phyloP scores from a whole-genome alignment of 2,329 filamentous ascomycete genomes.

The Calonectria pseudoreteaudii region DNA sequence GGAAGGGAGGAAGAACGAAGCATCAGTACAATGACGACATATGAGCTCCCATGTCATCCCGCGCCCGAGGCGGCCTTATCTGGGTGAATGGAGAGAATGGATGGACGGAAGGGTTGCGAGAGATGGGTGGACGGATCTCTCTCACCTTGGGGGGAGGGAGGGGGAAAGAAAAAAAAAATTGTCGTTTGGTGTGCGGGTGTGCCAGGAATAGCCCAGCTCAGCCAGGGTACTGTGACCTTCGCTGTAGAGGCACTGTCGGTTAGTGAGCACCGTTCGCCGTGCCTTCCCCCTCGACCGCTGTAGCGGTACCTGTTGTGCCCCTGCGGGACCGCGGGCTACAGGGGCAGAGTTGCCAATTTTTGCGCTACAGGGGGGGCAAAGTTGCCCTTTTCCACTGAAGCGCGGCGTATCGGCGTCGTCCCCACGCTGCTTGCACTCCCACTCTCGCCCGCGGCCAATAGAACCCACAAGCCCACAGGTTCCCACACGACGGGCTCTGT shows the following conservation, averaged over 20 bases:
- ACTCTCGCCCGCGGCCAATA: constrained; percentile 13
- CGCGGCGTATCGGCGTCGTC: neutral
- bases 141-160: neutral
- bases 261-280: constrained; percentile 7
- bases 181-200: constrained; percentile 2
- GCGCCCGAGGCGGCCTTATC: constrained; percentile 12
- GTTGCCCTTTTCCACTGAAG: neutral
- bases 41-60: constrained; percentile 12
- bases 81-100: constrained; percentile 21
- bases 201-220: constrained; percentile 4
- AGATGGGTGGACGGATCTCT: constrained; percentile 7
- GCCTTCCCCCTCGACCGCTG: constrained; percentile 3
- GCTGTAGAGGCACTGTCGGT: constrained; percentile 4
- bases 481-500: constrained; percentile 11
- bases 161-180: neutral
- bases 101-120: constrained; percentile 10
- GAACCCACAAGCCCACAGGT: constrained; percentile 17
- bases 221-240: constrained; percentile 15
- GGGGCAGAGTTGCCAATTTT: neutral
- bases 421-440: neutral
- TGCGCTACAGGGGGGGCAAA: neutral
- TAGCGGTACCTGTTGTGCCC: constrained; percentile 13
- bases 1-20: neutral
- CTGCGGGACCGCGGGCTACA: constrained; percentile 8
- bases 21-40: neutral